A percentile compares a stretch with the other conserved stretches of the same genome.
These are phyloP conservation scores for Jacaranda mimosifolia DNA, from an alignment of 257 asterid species.

Conservation along the genomic window DNA sequence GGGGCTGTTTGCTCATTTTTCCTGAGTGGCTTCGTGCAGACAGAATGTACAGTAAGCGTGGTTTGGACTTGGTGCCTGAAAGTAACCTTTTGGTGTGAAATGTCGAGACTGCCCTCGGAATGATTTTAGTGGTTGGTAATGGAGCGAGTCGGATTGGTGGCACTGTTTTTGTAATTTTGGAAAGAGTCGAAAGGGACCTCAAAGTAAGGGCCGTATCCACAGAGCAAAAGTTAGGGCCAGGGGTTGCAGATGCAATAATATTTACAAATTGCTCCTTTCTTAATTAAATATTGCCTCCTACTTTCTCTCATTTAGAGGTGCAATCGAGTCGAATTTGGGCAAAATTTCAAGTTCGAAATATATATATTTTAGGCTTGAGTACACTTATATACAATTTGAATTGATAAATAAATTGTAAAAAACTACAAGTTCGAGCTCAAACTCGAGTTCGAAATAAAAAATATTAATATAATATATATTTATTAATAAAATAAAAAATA, in stretches of 20 bases:
- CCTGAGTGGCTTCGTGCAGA: slow-evolving; percentile 37
- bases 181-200: slow-evolving; percentile 41
- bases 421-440: no score
- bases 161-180: slow-evolving; percentile 44
- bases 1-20: slow-evolving; percentile 28
- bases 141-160: slow-evolving; percentile 7
- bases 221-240: slow-evolving; percentile 49
- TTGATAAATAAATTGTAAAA: no score
- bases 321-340: no score
- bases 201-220: slow-evolving; percentile 64
- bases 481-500: no score
- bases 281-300: no score
- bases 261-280: slow-evolving; percentile 32
- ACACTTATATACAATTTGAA: no score
- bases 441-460: no score
- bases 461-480: no score
- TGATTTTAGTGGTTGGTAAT: background rate
- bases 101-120: slow-evolving; percentile 41
- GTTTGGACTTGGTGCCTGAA: slow-evolving; percentile 51
- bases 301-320: no score
- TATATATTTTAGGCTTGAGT: no score
- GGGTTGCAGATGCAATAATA: slow-evolving; percentile 41
- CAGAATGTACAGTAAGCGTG: slow-evolving; percentile 70
- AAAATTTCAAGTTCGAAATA: no score
- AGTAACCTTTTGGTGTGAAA: slow-evolving; percentile 31